Evolutionary conservation across 768 basidiomycete species (phyloP).

Genomic region (Rhizopogon roseolus): DNA sequence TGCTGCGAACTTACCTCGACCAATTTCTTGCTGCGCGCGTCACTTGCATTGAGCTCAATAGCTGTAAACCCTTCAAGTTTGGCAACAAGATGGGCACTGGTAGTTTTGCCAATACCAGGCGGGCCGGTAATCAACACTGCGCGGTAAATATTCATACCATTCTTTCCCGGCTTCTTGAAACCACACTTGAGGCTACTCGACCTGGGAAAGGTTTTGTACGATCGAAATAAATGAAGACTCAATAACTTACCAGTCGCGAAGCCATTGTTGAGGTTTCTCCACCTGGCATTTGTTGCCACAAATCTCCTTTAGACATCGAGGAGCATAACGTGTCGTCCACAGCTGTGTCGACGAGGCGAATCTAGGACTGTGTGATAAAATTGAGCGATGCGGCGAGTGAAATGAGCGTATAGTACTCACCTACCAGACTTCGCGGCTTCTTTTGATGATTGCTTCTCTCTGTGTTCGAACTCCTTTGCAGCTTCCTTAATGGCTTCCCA

Average conservation of each 20-base stretch:
- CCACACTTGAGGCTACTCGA: conserved; percentile 60
- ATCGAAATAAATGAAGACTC: neutral
- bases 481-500: conserved; percentile 65
- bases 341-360: conserved; percentile 59
- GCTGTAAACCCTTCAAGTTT: conserved; percentile 88
- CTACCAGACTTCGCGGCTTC: conserved; percentile 13
- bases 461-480: conserved; percentile 74
- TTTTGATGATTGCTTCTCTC: conserved; percentile 54
- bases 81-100: conserved; percentile 89
- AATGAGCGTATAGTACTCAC: conserved; percentile 5
- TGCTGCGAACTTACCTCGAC: conserved; percentile 61
- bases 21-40: conserved; percentile 92
- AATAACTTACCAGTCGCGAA: conserved; percentile 74
- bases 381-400: neutral
- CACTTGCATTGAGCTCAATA: conserved; percentile 96
- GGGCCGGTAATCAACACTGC: conserved; percentile 90
- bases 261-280: conserved; percentile 85
- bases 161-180: conserved; percentile 95
- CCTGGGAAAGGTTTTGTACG: conserved; percentile 39
- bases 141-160: conserved; percentile 79
- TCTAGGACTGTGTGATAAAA: conserved; percentile 21
- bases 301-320: conserved; percentile 79
- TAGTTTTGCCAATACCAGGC: conserved; percentile 98
- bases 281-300: conserved; percentile 94
- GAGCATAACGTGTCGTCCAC: conserved; percentile 96